Base-by-base conservation (phyloP, 768 basidiomycete genomes). In the Tricholoma terreum region DNA sequence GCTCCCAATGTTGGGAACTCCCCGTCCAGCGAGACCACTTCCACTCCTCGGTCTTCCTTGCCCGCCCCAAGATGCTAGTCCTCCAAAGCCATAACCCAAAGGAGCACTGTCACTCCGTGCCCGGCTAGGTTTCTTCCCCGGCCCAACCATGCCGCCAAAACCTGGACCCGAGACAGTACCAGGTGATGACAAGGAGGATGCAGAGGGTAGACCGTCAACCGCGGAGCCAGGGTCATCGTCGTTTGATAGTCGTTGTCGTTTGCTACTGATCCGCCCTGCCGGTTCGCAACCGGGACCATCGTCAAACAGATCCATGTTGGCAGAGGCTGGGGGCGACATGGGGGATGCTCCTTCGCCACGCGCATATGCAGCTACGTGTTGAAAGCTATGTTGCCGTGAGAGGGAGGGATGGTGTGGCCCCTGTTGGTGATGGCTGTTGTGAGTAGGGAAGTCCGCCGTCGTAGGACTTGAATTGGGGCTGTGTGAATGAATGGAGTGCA, bases 31-130 rank as follows among this genome's bases (percentile, higher is more conserved):
- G 60, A 82, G 62, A 19, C 80, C 80, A 61, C 80, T 82, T 35
- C 81, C 81, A 57, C 81, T 83, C 63, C 81, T 72, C 51, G 81
- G 81, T 30, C 80, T 58, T 11, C 77, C 77, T 50, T 65, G 65
- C 54, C 65, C 64, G 38, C 66, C 65, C 33, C 76, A 70, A 61
- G 22, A 15, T 19, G 50, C 34, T 54, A 65, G 58, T 43, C 60
- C 64, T 53, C 64, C 73, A 46, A 70, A 63, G 48, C 69, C 79
- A 64, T 85, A 84, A 42, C 85, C 85, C 33, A 89, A 69, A 36
- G 87, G 87, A 15, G 87, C 83, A 31, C 82, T 84, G 64, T 89
- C 86, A 63, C 85, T 87, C 64, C 86, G 71, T 31, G 85, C 85
- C n/a, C 86, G 77, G 52, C 78, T 75, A 49, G 75, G 65, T 67